A percentile compares a stretch with the other conserved stretches of the same genome.
These are phyloP conservation scores for Betula pendula DNA, from an alignment of 306 rosid species.

Conservation along the genomic window DNA sequence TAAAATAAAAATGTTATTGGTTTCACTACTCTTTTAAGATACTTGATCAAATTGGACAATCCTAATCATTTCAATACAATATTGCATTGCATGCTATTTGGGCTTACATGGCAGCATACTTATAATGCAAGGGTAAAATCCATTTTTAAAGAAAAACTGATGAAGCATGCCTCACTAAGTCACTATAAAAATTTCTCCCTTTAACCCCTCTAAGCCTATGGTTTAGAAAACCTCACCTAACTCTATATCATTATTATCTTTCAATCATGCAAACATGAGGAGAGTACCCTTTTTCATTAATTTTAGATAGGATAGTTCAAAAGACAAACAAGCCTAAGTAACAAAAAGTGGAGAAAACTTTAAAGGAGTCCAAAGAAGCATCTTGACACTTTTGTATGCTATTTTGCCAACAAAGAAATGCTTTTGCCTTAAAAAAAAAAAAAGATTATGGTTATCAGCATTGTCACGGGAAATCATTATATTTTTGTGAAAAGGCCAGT, in stretches of 20 bases:
- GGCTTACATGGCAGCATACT: background rate
- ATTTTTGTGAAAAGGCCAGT: slow-evolving; percentile 8
- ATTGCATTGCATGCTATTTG: background rate
- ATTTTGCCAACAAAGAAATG: slow-evolving; percentile 54
- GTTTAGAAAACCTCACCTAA: slow-evolving; percentile 20
- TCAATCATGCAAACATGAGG: slow-evolving; percentile 66
- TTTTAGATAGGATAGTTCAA: slow-evolving; percentile 35
- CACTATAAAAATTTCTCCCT: background rate
- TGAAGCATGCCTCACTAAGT: background rate
- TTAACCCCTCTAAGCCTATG: slow-evolving; percentile 11
- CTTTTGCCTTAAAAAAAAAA: slow-evolving; percentile 36
- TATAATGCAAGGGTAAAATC: background rate
- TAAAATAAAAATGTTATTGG: no score
- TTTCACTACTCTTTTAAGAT: no score
- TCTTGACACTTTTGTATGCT: slow-evolving; percentile 49
- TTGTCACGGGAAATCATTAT: slow-evolving; percentile 30
- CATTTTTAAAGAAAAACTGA: background rate
- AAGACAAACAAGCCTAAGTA: slow-evolving; percentile 28
- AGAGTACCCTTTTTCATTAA: slow-evolving; percentile 28
- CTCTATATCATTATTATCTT: slow-evolving; percentile 20
- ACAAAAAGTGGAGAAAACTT: slow-evolving; percentile 24
- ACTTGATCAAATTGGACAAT: background rate
- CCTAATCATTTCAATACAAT: background rate
- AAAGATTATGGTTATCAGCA: slow-evolving; percentile 33
- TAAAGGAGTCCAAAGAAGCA: slow-evolving; percentile 35